phyloP scores from a whole-genome alignment of 1,284 basidiomycete species.

The Melanopsichium pennsylvanicum region DNA sequence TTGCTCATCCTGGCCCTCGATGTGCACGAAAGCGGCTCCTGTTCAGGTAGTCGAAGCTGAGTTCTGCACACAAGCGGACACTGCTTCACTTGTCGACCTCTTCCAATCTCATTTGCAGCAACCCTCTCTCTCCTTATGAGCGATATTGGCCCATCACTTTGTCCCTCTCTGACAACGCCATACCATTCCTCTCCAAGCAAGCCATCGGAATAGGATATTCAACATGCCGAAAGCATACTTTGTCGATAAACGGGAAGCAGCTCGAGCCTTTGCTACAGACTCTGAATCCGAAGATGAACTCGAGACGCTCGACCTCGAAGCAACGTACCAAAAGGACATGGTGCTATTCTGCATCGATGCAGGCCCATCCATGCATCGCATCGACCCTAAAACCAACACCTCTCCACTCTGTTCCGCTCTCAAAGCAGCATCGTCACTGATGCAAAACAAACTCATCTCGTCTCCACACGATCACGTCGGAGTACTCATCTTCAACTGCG shows the following conservation, averaged over 20 bases:
- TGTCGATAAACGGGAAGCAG: constrained; percentile 43
- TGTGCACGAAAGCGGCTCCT: no score
- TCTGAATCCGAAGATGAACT: constrained; percentile 40
- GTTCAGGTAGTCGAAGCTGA: no score
- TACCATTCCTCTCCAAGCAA: no score
- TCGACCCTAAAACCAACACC: constrained; percentile 37
- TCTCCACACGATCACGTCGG: constrained; percentile 88
- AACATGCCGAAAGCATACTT: constrained; percentile 47
- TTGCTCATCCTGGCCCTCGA: no score
- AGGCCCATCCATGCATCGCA: constrained; percentile 81
- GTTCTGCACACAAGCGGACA: no score
- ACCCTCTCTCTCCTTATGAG: no score
- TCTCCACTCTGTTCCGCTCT: constrained; percentile 72
- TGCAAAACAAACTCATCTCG: constrained; percentile 86
- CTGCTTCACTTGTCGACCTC: no score
- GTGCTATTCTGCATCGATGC: constrained; percentile 89
- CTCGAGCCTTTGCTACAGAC: constrained; percentile 29
- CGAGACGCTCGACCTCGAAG: constrained; percentile 42
- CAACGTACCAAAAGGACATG: constrained; percentile 52
- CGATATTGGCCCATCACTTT: no score
- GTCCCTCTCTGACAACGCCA: no score
- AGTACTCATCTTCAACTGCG: constrained; percentile 89
- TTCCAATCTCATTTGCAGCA: no score
- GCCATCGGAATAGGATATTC: no score
- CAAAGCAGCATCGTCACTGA: constrained; percentile 81